Conservation (phyloP, 2,329 filamentous ascomycete species). For the Phyllosticta citriasiana region DNA sequence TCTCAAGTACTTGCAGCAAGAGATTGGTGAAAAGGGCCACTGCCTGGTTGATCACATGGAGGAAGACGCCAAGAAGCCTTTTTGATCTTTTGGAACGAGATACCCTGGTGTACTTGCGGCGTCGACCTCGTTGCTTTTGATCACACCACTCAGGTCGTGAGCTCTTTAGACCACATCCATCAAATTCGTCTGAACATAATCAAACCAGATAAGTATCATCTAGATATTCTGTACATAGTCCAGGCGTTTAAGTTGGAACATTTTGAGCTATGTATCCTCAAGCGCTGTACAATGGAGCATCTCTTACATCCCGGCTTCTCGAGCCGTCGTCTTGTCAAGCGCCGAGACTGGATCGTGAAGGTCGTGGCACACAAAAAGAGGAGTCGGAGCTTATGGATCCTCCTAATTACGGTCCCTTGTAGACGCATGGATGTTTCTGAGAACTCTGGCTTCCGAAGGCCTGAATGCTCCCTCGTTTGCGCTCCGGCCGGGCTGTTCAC, state of each 20-base stretch:
- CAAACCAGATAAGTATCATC: background rate
- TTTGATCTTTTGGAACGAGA: background rate
- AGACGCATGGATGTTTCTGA: no score
- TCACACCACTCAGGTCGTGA: background rate
- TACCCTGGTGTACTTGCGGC: constrained; percentile 1
- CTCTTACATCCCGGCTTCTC: no score
- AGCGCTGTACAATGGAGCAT: no score
- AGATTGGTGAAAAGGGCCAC: constrained; percentile 17
- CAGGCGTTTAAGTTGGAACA: background rate
- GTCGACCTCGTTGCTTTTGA: background rate
- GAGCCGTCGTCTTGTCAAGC: no score
- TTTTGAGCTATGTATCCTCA: no score
- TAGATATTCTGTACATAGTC: background rate
- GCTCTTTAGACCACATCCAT: background rate
- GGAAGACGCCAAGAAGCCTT: constrained; percentile 9
- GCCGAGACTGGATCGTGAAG: no score
- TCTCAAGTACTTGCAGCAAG: constrained; percentile 19
- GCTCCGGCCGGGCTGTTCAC: background rate
- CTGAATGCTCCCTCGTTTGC: background rate
- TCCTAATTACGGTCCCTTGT: no score
- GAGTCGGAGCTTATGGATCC: no score
- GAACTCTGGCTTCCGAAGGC: no score
- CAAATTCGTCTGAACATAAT: background rate
- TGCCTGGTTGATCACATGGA: constrained; percentile 17
- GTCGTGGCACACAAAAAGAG: no score